Evolutionary conservation across 306 rosid species (phyloP).

Genomic region (Hippophae rhamnoides): DNA sequence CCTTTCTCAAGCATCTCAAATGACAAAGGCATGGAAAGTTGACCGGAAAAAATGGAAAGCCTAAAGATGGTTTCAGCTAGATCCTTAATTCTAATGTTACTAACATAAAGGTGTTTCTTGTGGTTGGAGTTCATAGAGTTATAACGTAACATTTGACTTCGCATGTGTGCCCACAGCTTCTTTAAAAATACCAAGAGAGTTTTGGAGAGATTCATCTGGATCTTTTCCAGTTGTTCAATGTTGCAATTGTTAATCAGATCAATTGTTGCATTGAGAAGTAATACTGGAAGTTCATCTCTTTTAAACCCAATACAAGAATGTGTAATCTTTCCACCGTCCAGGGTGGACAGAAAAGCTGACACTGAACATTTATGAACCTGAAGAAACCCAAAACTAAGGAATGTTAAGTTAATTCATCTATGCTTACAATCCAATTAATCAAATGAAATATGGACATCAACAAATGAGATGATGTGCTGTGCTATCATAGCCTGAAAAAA

Average conservation of each 20-base stretch:
- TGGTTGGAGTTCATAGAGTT: constrained; percentile 18
- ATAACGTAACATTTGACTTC: constrained; percentile 19
- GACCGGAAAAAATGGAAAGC: constrained; percentile 43
- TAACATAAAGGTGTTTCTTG: constrained; percentile 25
- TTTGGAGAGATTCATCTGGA: constrained; percentile 30
- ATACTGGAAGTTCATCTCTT: constrained; percentile 40
- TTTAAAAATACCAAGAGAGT: constrained; percentile 30
- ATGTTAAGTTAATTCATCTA: constrained; percentile 28
- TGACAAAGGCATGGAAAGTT: constrained; percentile 22
- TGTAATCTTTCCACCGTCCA: constrained; percentile 19
- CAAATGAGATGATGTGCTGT: background rate
- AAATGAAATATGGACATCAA: background rate
- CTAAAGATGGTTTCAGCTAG: constrained; percentile 61
- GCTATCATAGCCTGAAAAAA: background rate
- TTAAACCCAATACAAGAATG: constrained; percentile 36
- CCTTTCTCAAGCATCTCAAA: constrained; percentile 32
- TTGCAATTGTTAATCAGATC: constrained; percentile 48
- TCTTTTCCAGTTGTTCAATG: constrained; percentile 34
- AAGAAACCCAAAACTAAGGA: constrained; percentile 48
- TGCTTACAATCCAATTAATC: background rate
- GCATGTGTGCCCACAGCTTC: constrained; percentile 38
- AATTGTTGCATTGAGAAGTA: constrained; percentile 40
- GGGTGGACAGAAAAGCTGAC: constrained; percentile 36
- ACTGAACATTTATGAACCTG: constrained; percentile 45
- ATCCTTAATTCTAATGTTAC: constrained; percentile 40